Conservation (phyloP, 1,139 yeast species). For the Meyerozyma carpophila region DNA sequence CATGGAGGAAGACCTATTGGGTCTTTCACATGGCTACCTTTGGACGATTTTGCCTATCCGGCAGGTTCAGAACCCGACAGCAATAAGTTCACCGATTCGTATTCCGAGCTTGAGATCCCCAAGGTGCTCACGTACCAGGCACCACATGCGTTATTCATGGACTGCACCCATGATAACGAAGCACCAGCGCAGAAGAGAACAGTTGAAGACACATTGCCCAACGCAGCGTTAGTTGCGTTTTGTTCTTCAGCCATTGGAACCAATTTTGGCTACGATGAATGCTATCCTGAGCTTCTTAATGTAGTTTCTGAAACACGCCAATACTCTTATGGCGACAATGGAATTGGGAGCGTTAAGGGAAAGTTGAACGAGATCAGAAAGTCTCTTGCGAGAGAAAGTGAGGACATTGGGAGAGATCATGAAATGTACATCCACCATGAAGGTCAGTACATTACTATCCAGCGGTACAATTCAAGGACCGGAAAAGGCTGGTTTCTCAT, state of each 20-base stretch:
- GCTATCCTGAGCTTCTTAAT: constrained; percentile 74
- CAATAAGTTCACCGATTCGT: constrained; percentile 32
- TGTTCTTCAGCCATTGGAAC: constrained; percentile 95
- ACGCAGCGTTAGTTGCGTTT: constrained; percentile 89
- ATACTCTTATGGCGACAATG: constrained; percentile 54
- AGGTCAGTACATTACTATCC: constrained; percentile 87
- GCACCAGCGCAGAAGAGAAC: constrained; percentile 86
- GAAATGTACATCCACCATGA: constrained; percentile 95
- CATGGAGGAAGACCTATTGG: constrained; percentile 98
- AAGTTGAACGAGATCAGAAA: constrained; percentile 55
- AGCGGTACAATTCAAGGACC: constrained; percentile 74
- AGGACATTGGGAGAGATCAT: constrained; percentile 62
- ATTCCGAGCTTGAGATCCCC: constrained; percentile 58
- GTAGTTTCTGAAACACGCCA: constrained; percentile 73
- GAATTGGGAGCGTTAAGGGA: constrained; percentile 69
- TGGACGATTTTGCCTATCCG: constrained; percentile 67
- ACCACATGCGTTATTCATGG: constrained; percentile 95
- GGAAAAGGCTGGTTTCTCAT: constrained; percentile 88
- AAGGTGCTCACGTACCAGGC: constrained; percentile 57
- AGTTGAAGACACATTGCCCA: constrained; percentile 89
- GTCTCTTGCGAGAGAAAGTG: constrained; percentile 59
- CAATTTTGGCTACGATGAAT: constrained; percentile 90
- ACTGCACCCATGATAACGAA: constrained; percentile 95
- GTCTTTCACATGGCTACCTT: constrained; percentile 71
- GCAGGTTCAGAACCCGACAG: constrained; percentile 37